phyloP scores from a whole-genome alignment of 306 rosid species.

The Hippophae gyantsensis region DNA sequence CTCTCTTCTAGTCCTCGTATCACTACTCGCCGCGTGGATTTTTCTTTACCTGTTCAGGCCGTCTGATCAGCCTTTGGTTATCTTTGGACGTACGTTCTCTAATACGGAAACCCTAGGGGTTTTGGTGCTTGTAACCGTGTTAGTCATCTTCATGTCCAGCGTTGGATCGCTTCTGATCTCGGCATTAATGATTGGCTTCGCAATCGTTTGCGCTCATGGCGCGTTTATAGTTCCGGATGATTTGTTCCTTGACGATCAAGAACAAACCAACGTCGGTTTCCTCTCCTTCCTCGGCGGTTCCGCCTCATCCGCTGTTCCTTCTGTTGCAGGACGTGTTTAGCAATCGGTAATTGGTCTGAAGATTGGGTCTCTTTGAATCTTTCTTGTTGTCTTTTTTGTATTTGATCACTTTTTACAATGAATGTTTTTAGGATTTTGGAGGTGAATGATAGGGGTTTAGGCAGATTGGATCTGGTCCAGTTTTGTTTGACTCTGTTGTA shows the following conservation, averaged over 20 bases:
- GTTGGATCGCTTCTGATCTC: conserved; percentile 92
- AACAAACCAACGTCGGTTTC: conserved; percentile 58
- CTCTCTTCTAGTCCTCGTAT: conserved; percentile 65
- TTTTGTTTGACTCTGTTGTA: not conserved
- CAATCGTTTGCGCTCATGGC: conserved; percentile 62
- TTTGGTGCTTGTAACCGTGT: conserved; percentile 45
- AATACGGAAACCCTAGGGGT: conserved; percentile 69
- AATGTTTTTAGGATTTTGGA: not conserved
- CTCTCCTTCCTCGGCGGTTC: conserved; percentile 87
- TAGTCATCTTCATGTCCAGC: conserved; percentile 70
- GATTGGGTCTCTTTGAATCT: conserved; percentile 33
- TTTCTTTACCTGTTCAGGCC: conserved; percentile 74
- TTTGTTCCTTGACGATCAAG: conserved; percentile 82
- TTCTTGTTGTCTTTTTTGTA: conserved; percentile 8
- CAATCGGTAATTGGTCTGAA: conserved; percentile 13
- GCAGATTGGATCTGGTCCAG: conserved; percentile 23
- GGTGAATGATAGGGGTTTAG: conserved; percentile 6
- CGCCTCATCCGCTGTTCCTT: conserved; percentile 45
- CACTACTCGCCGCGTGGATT: conserved; percentile 72
- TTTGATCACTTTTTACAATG: conserved; percentile 7
- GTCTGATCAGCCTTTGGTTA: conserved; percentile 73
- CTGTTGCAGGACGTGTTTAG: conserved; percentile 53
- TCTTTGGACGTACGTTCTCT: conserved; percentile 67
- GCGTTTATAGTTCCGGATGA: conserved; percentile 90
- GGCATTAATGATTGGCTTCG: conserved; percentile 60